These are phyloP conservation scores for Pachyrhizus erosus DNA, from an alignment of 306 rosid genomes.

Conservation along the genomic window DNA sequence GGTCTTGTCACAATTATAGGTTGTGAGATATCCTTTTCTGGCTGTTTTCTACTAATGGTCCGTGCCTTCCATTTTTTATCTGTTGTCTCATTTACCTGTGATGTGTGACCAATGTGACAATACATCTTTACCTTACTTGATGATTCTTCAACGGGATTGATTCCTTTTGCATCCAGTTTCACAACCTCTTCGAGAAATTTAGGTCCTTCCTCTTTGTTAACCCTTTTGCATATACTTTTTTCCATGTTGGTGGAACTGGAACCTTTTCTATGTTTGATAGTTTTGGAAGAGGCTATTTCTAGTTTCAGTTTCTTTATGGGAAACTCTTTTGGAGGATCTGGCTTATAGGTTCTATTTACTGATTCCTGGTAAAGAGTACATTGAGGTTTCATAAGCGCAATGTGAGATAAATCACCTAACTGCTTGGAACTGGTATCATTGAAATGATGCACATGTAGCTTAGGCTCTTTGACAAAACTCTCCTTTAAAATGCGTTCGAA, in stretches of 20 bases:
- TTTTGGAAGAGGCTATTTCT: slow-evolving; percentile 46
- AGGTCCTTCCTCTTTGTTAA: slow-evolving; percentile 46
- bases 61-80: slow-evolving; percentile 49
- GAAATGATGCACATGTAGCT: slow-evolving; percentile 38
- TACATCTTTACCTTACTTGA: slow-evolving; percentile 50
- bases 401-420: slow-evolving; percentile 49
- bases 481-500: slow-evolving; percentile 57
- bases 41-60: slow-evolving; percentile 38
- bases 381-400: slow-evolving; percentile 68
- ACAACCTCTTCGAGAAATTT: slow-evolving; percentile 33
- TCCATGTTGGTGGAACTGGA: slow-evolving; percentile 38
- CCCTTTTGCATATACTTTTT: slow-evolving; percentile 42
- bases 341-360: slow-evolving; percentile 13
- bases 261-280: slow-evolving; percentile 43
- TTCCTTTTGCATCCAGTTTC: slow-evolving; percentile 47
- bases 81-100: slow-evolving; percentile 50
- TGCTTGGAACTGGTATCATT: slow-evolving; percentile 29
- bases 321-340: slow-evolving; percentile 41
- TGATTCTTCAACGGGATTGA: slow-evolving; percentile 43
- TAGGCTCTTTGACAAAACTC: slow-evolving; percentile 45
- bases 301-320: slow-evolving; percentile 47
- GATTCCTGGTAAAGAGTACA: background rate
- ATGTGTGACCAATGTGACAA: slow-evolving; percentile 43
- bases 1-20: slow-evolving; percentile 47
- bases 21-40: slow-evolving; percentile 50